Percentiles rank a stretch among this genome's conserved stretches.
Evolutionary conservation across 2,329 filamentous ascomycete genomes (phyloP).

Genomic region (Xylaria sp.): DNA sequence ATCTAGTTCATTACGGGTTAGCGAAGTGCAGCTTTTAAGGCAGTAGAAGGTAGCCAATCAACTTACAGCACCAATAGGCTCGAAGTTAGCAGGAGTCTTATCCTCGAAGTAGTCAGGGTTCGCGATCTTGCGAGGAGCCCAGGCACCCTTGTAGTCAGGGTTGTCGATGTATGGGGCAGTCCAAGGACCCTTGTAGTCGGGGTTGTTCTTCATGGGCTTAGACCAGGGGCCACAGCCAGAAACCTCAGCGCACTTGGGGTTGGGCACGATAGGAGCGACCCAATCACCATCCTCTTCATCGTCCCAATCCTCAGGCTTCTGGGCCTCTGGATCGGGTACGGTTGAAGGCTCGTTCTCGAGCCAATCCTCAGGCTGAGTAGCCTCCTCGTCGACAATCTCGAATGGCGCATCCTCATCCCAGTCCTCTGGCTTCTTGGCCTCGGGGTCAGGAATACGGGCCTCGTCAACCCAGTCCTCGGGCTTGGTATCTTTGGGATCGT

Average conservation of each 20-base stretch:
- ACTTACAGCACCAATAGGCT: conserved; percentile 96
- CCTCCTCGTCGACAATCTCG: conserved; percentile 94
- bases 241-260: conserved; percentile 93
- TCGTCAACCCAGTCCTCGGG: conserved; percentile 96
- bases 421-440: conserved; percentile 95
- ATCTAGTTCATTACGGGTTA: conserved; percentile 65
- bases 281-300: conserved; percentile 99
- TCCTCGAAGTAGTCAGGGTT: conserved; percentile 98
- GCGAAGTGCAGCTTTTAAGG: not conserved
- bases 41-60: not conserved
- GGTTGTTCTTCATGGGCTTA: conserved; percentile 92
- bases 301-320: conserved; percentile 99
- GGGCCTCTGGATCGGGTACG: conserved; percentile 89
- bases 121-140: conserved; percentile 94
- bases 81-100: conserved; percentile 95
- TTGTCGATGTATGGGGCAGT: conserved; percentile 92
- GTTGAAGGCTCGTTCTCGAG: conserved; percentile 86
- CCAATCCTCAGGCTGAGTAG: conserved; percentile 94
- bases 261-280: conserved; percentile 87
- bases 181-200: conserved; percentile 99
- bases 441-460: conserved; percentile 88
- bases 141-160: conserved; percentile 96
- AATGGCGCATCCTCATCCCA: conserved; percentile 99
- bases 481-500: conserved; percentile 93
- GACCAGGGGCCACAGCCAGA: conserved; percentile 96